These are phyloP conservation scores for Coemansia guatemalensis DNA, from an alignment of 192 early-diverging fungal genomes.

Conservation along the genomic window DNA sequence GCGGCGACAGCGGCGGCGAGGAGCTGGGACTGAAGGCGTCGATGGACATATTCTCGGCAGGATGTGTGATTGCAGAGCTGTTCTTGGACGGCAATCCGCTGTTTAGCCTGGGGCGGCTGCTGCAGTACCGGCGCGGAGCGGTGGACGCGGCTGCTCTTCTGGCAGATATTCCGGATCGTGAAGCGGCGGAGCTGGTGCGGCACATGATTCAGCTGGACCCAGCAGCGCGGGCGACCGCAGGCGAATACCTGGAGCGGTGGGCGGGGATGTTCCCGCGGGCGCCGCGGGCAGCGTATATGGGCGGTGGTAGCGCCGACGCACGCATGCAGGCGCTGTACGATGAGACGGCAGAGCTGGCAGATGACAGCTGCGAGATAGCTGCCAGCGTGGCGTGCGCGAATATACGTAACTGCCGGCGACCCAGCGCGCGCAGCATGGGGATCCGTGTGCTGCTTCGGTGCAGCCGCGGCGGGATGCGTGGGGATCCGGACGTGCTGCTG, in stretches of 20 bases:
- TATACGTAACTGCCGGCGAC: constrained; percentile 44
- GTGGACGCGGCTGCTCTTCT: constrained; percentile 61
- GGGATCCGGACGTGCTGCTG: constrained; percentile 38
- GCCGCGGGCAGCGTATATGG: constrained; percentile 45
- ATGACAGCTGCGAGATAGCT: constrained; percentile 38
- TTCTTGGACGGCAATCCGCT: constrained; percentile 91
- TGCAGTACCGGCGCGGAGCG: constrained; percentile 83
- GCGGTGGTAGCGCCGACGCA: constrained; percentile 28
- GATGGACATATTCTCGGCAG: constrained; percentile 96
- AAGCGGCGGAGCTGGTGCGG: constrained; percentile 73
- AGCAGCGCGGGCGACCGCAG: constrained; percentile 66
- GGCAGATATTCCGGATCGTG: constrained; percentile 78
- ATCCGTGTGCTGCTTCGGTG: constrained; percentile 40
- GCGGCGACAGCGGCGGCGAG: neutral
- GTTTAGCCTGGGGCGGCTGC: constrained; percentile 88
- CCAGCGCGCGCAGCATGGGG: constrained; percentile 42
- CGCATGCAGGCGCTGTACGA: constrained; percentile 37
- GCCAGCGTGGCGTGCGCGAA: constrained; percentile 42
- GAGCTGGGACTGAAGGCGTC: constrained; percentile 62
- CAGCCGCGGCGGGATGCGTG: constrained; percentile 35
- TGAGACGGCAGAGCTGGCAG: constrained; percentile 22
- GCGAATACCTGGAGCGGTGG: constrained; percentile 77
- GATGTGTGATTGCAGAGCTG: constrained; percentile 90
- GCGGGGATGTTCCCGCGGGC: constrained; percentile 42
- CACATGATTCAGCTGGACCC: constrained; percentile 92